Evolutionary conservation across 2,329 filamentous ascomycete genomes (phyloP).

Genomic region (Fusarium globosum): DNA sequence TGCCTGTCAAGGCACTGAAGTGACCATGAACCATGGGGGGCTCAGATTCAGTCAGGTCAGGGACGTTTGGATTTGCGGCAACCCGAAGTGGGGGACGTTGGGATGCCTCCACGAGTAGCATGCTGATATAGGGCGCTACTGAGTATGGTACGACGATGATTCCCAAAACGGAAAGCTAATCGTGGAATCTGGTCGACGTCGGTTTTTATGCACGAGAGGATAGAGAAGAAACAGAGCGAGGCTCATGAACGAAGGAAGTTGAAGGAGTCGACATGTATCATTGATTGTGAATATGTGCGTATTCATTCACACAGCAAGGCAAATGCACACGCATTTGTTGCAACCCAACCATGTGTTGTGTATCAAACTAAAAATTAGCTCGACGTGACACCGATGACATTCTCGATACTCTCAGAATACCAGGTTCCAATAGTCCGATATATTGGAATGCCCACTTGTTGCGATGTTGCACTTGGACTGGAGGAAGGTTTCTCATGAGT

Average conservation of each 20-base stretch:
- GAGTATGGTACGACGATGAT: constrained; percentile 32
- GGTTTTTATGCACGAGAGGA: constrained; percentile 20
- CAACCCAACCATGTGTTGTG: not conserved
- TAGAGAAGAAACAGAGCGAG: constrained; percentile 8
- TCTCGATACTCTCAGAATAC: not conserved
- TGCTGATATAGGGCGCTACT: constrained; percentile 6
- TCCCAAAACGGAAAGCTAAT: constrained; percentile 44
- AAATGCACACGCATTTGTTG: not conserved
- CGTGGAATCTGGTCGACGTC: constrained; percentile 36
- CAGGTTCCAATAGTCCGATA: not conserved
- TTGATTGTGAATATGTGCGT: constrained; percentile 7
- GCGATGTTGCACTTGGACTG: constrained; percentile 6
- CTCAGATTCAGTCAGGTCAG: constrained; percentile 28
- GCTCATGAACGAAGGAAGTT: not conserved
- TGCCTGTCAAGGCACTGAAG: constrained; percentile 4
- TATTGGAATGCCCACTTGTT: not conserved
- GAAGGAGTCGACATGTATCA: not conserved
- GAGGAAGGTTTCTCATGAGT: constrained; percentile 13
- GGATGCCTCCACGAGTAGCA: constrained; percentile 5
- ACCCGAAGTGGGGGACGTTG: constrained; percentile 40
- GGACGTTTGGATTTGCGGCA: constrained; percentile 42
- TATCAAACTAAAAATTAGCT: constrained; percentile 7
- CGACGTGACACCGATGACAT: not conserved
- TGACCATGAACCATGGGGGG: constrained; percentile 25
- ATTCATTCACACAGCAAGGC: not conserved